Base-by-base conservation (phyloP, 164 flowering plant genomes). In the Litsea cubeba region DNA sequence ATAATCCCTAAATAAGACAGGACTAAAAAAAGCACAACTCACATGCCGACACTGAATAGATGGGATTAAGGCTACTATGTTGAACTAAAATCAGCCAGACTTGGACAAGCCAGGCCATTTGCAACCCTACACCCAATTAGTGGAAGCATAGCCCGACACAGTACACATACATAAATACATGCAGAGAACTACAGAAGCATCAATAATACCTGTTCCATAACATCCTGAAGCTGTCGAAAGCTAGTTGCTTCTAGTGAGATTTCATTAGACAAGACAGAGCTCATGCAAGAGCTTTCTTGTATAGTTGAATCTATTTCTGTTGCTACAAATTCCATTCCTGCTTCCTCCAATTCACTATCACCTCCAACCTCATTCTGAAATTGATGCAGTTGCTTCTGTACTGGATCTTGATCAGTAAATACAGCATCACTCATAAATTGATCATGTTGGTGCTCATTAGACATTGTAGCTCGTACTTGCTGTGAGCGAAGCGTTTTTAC, bases 211-310 rank as follows among this genome's bases (percentile, higher is more conserved):
- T 87, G 86, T 69, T 87, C 90, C 85, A 85, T 87, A 49, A 86
- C 95, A 71, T 84, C 88, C 72, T 88, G 96, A 75, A 94, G 98
- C 83, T 92, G 95, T 50, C 76, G 85, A 74, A 94, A 91, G 79
- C 93, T 86, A 71, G 85, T 81, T 74, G 88, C 95, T 82, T 91
- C 91, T 23, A 84, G 72, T 49, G 97, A 88, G 64, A 79, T 71
- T 65, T 85, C 90, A 80, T 86, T 85, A 15, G 81, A 73, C 79
- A 85, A 72, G 54, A 69, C 82, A 75, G 91, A 84, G 81, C 84
- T 87, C 83, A 79, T 76, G 68, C 87, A 83, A 71, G 89, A 84
- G 73, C 90, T 77, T 62, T 88, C 90, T 51, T 83, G 91, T 68
- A 78, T 74, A 80, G 75, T 79, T 54, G 88, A 86, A 74, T 84